Evolutionary conservation across 75 land plant genomes (phyloP).

Genomic region (Cupressus sempervirens): DNA sequence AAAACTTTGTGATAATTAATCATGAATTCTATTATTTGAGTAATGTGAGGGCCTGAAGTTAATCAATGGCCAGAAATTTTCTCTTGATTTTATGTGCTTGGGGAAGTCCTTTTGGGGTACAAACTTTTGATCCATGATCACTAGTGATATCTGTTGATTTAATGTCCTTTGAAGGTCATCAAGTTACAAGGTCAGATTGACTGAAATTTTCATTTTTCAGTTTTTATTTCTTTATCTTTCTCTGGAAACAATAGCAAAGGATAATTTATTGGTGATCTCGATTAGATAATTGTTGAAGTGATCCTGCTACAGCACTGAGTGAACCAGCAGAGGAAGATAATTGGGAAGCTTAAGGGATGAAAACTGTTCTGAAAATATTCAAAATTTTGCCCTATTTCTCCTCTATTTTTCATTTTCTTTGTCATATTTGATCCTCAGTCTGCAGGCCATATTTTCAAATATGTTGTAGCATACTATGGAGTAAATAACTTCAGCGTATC

Average conservation of each 20-base stretch:
- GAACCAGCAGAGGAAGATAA: background rate
- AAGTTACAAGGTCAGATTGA: background rate
- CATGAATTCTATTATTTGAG: background rate
- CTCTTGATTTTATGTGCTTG: background rate
- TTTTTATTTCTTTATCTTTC: background rate
- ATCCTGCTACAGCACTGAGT: background rate
- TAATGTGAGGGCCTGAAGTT: background rate
- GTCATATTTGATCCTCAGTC: background rate
- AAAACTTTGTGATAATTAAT: background rate
- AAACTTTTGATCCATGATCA: background rate
- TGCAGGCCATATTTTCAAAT: background rate
- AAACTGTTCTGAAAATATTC: background rate
- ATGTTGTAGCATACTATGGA: background rate
- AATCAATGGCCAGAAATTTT: background rate
- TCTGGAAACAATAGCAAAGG: background rate
- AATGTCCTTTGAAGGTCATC: background rate
- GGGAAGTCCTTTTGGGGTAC: background rate
- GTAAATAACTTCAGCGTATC: background rate
- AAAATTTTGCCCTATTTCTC: background rate
- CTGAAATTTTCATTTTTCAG: background rate
- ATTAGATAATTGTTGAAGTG: background rate
- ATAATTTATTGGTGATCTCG: background rate
- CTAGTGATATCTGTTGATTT: background rate
- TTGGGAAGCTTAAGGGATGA: background rate
- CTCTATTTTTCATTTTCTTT: background rate